phyloP scores from a whole-genome alignment of 2,329 filamentous ascomycete genomes.

The Colletotrichum sublineola region DNA sequence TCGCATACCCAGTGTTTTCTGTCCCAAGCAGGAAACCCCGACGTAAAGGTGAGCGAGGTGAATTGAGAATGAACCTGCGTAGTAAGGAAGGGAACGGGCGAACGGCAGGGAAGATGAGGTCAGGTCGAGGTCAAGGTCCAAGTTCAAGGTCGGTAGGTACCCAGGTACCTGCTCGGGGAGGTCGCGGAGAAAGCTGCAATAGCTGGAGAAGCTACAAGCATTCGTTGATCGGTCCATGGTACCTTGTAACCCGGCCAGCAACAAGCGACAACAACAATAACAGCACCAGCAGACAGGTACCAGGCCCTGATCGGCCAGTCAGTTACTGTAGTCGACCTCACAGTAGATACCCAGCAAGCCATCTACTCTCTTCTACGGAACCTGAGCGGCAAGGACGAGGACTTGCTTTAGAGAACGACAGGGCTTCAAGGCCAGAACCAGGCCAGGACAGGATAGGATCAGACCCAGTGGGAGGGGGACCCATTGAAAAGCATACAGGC shows the following conservation, averaged over 20 bases:
- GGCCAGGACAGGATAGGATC: constrained; percentile 28
- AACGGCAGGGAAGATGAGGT: constrained; percentile 38
- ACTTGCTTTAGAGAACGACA: constrained; percentile 9
- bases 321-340: constrained; percentile 6
- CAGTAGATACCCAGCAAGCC: not conserved
- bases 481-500: constrained; percentile 25
- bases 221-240: constrained; percentile 33
- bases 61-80: not conserved
- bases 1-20: not conserved
- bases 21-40: not conserved
- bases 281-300: constrained; percentile 14
- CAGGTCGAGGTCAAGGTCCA: constrained; percentile 23
- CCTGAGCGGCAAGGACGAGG: constrained; percentile 25
- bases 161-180: constrained; percentile 35
- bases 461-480: constrained; percentile 8
- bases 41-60: constrained; percentile 6
- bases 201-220: constrained; percentile 41
- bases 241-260: constrained; percentile 18
- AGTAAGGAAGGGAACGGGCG: constrained; percentile 14
- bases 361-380: constrained; percentile 5
- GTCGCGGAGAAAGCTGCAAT: constrained; percentile 41
- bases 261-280: constrained; percentile 10
- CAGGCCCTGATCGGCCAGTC: not conserved
- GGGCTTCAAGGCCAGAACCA: constrained; percentile 16
- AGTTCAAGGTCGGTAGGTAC: not conserved